A percentile compares a stretch with the other conserved stretches of the same genome.
Evolutionary conservation across 805 yeast genomes (phyloP).

Genomic region (Hanseniaspora jakobsenii): DNA sequence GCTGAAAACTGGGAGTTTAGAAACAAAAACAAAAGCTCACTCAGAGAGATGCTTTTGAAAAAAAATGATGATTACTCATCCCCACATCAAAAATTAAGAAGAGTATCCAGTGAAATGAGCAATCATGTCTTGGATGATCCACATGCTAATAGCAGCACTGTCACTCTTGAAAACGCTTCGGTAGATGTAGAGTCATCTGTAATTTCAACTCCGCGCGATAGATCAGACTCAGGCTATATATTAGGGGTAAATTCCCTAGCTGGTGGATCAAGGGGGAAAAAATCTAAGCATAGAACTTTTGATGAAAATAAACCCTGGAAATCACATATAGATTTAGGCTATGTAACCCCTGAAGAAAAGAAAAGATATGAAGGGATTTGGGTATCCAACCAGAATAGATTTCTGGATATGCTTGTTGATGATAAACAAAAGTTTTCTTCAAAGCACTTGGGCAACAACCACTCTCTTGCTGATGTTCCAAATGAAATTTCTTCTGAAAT

Average conservation of each 20-base stretch:
- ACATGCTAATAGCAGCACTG: neutral
- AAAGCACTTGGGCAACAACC: too few relatives aligned
- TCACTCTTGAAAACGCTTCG: neutral
- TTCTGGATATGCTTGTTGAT: conserved; percentile 33
- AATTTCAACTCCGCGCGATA: neutral
- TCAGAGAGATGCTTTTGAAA: too few relatives aligned
- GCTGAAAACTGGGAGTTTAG: conserved; percentile 11
- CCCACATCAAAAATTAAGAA: too few relatives aligned
- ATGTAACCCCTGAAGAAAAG: conserved; percentile 51
- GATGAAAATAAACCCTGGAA: conserved; percentile 94
- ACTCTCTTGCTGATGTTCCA: too few relatives aligned
- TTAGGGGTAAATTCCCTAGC: conserved; percentile 4
- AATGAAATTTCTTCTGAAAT: too few relatives aligned
- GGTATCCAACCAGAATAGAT: conserved; percentile 73
- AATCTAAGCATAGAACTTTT: conserved; percentile 32
- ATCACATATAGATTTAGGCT: conserved; percentile 50
- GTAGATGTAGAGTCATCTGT: neutral
- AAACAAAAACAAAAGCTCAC: neutral
- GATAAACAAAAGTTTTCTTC: too few relatives aligned
- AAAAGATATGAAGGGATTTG: conserved; percentile 89
- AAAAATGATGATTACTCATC: too few relatives aligned
- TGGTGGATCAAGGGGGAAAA: conserved; percentile 18
- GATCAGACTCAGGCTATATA: conserved; percentile 3
- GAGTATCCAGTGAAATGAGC: too few relatives aligned
- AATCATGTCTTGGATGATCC: neutral